Base-by-base conservation (phyloP, 345 rosid genomes). In the Ceriops zippeliana region DNA sequence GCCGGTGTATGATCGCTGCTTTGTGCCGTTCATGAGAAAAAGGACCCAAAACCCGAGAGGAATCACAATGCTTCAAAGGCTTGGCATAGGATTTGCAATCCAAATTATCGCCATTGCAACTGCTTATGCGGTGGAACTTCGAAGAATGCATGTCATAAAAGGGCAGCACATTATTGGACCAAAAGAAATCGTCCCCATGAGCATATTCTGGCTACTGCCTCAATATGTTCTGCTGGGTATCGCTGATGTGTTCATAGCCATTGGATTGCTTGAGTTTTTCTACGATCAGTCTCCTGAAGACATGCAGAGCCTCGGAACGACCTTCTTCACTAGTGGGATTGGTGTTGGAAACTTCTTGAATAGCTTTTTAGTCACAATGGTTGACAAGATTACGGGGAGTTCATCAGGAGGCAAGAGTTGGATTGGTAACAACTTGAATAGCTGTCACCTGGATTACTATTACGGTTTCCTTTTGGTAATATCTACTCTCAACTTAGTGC, bases 301-400 rank as follows among this genome's bases (percentile, higher is more conserved):
- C 58, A 90, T 93, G 97, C 92, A 90, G 69, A 93, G 97, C 84
- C 87, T 90, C 0, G 98, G 98, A 52, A 92, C 98, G 5, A 86
- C 96, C 5, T 92, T 88, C 80, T 92, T 90, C 79, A 92, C 98
- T 0, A 90, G 96, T 66, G 96, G 93, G 58, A 86, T 90, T 20
- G 98, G 98, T 0, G 82, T 85, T 16, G 98, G 98, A 53, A 93
- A 89, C 67, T 93, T 93, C 79, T 65, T 93, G 62, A 92, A 88
- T 63, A 87, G 96, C 67, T 83, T 92, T 47, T 75, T 92, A 63
- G 89, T 92, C 59, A 90, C 98, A 60, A 53, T 88, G 83, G 87
- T 87, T 35, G 96, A 84, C 68, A 86, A 87, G 62, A 81, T 84
- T 28, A 85, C 96, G 4, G 81, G 85, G 35, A 62, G 49, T 13